Evolutionary conservation across 371 early-diverging fungal species (phyloP).

Genomic region (Mucor plumbeus): DNA sequence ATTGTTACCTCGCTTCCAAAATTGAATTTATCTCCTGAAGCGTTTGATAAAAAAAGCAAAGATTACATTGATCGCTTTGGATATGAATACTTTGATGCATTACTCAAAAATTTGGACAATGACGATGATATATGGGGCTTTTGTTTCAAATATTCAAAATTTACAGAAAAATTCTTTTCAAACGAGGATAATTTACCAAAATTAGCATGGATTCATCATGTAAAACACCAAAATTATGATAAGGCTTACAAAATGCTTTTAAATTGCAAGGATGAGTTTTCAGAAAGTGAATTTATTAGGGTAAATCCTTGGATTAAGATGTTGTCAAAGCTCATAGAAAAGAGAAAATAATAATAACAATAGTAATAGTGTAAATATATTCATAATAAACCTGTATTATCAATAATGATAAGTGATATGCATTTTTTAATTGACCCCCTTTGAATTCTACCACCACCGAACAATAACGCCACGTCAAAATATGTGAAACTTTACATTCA

Average conservation of each 20-base stretch:
- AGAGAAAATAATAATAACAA: too few species aligned
- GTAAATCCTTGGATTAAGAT: not conserved
- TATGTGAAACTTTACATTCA: too few species aligned
- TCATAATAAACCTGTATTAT: not conserved
- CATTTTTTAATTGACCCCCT: too few species aligned
- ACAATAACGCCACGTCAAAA: too few species aligned
- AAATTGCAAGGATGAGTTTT: not conserved
- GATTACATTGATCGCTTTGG: conserved; percentile 11
- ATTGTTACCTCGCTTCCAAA: not conserved
- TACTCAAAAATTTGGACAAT: conserved; percentile 1
- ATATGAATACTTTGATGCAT: not conserved
- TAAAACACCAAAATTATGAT: conserved; percentile 8
- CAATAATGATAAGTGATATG: too few species aligned
- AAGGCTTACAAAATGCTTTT: not conserved
- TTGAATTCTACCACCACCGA: too few species aligned
- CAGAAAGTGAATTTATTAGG: not conserved
- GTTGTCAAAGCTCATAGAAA: not conserved
- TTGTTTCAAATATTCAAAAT: not conserved
- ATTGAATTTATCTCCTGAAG: not conserved
- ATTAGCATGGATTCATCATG: conserved; percentile 13
- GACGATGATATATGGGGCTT: not conserved
- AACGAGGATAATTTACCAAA: not conserved
- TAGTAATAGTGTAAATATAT: not conserved
- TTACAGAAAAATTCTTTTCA: conserved; percentile 1
- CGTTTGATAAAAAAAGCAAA: not conserved